Evolutionary conservation across 371 early-diverging fungal genomes (phyloP), one percentile per base, ranked within the genome.

Genomic region (Parasitella parasitica): DNA sequence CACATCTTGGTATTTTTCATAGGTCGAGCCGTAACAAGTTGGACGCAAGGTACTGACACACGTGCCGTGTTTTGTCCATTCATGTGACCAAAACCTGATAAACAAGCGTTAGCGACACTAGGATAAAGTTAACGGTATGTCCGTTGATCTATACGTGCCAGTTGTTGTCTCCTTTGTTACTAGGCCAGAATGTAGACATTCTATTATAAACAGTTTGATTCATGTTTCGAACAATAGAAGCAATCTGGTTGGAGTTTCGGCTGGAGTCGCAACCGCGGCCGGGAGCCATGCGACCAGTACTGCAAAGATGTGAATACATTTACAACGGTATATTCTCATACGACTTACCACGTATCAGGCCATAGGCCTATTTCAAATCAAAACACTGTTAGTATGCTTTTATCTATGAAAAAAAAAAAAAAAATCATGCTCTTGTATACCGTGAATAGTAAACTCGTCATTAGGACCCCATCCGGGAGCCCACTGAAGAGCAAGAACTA

Each of bases 131-230:
- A 32, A 2, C 32, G 11, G 32, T 8, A 0, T 32, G 6, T 32
- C 32, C 6, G 11, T 32, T 32, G 32, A 32, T n/a, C n/a, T n/a
- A 18, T 16, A 38, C 28, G 6, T 61, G 58, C 63, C 53, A 35
- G 41, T 67, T 67, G 43, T 71, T 66, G 41, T 82, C 75, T 39
- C 87, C 87, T 52, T 78, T 85, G 71, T 89, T 84, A 8, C 89
- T 88, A 26, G 90, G 81, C 94, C 94, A 94, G 61, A 84, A 88
- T 4, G 77, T 85, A 66, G 78, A 71, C 89, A 92, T 81, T 7
- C 84, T 66, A 26, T 72, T 50, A 36, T 82, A 61, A 32, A 93
- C 77, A 2, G 77, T 63, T 6, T 63, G 41, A 59, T 80, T 70
- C 13, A 36, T 54, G 3, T 28, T 34, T 3, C 66, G 54, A 18